Percentiles rank a stretch among this genome's conserved stretches.
Conservation (phyloP, 768 basidiomycete genomes). For the Mycena rosella region DNA sequence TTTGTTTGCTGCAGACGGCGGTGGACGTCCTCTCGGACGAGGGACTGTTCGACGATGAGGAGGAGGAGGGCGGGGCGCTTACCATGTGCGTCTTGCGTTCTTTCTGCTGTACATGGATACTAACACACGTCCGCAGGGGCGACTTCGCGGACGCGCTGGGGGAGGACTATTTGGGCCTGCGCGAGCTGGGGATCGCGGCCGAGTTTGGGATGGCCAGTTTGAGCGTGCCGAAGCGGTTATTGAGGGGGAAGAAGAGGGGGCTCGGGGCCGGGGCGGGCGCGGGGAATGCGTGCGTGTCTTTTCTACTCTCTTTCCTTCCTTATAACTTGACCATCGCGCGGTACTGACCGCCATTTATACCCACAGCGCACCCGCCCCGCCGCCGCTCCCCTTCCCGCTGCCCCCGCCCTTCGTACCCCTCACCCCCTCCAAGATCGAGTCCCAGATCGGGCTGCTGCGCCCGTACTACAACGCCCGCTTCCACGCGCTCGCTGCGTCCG, state of each 20-base stretch:
- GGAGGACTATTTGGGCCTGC: conserved; percentile 93
- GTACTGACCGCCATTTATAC: neutral
- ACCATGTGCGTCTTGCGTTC: conserved; percentile 57
- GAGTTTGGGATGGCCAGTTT: conserved; percentile 87
- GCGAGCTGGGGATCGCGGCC: conserved; percentile 87
- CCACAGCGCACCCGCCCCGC: conserved; percentile 73
- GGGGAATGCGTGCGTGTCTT: conserved; percentile 61
- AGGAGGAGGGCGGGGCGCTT: conserved; percentile 73
- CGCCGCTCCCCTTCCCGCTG: conserved; percentile 86
- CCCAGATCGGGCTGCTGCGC: conserved; percentile 89
- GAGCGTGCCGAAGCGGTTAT: conserved; percentile 80
- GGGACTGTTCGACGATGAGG: conserved; percentile 73
- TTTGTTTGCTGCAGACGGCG: conserved; percentile 49
- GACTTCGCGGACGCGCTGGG: conserved; percentile 90
- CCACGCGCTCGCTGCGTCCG: conserved; percentile 50
- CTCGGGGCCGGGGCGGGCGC: conserved; percentile 48
- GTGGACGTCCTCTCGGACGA: conserved; percentile 71
- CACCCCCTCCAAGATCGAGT: conserved; percentile 70
- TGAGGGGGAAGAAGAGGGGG: conserved; percentile 73
- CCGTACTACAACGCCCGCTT: conserved; percentile 78
- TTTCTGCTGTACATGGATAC: neutral
- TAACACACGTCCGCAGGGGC: conserved; percentile 63
- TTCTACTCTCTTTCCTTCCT: conserved; percentile 4
- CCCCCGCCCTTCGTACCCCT: conserved; percentile 87
- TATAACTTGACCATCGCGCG: too few species aligned